Base-by-base conservation (phyloP, 805 yeast genomes). In the Candida andamanensis region DNA sequence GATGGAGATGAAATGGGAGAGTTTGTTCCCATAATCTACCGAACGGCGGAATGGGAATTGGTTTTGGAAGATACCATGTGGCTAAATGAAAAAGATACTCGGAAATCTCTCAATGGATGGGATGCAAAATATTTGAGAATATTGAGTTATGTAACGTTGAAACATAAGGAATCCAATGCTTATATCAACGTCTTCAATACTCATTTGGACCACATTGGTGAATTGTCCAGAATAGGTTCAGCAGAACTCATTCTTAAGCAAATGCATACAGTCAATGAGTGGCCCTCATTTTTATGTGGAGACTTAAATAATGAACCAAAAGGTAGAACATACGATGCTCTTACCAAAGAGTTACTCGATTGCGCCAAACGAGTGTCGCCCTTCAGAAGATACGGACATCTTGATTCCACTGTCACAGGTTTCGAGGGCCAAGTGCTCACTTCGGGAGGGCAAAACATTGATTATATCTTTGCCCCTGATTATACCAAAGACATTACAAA, bases 121-220 rank as follows among this genome's bases (percentile, higher is more conserved):
- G 67, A 61, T 33, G 64, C 67, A 0, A 54, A 49, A 4, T 46
- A 60, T 32, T 51, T 54, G 26, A 37, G 66, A 17, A 58, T 60
- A 15, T 54, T 54, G 7, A 49, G 62, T 7, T 52, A 48, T 47
- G 63, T 56, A 12, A 46, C 60, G 5, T 44, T 61, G 24, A 49
- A 44, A 30, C 52, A 47, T 32, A 47, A 38, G 34, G 52, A 52
- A 4, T 58, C 63, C 3, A 35, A 42, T 1, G 38, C 47, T 21
- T 41, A 41, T 29, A 39, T 61, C 27, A 60, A 59, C 35, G 50
- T 61, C 11, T 49, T 58, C 43, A 54, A 63, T 30, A 66, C 62
- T 39, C 54, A 73, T 47, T 56, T 62, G 30, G 68, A 61, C 41
- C 67, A 61, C 32, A 32, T 41, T 15, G 68, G 68, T 2, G 47